Evolutionary conservation across 1,139 yeast genomes (phyloP).

Genomic region (Chernovozyma aurita): DNA sequence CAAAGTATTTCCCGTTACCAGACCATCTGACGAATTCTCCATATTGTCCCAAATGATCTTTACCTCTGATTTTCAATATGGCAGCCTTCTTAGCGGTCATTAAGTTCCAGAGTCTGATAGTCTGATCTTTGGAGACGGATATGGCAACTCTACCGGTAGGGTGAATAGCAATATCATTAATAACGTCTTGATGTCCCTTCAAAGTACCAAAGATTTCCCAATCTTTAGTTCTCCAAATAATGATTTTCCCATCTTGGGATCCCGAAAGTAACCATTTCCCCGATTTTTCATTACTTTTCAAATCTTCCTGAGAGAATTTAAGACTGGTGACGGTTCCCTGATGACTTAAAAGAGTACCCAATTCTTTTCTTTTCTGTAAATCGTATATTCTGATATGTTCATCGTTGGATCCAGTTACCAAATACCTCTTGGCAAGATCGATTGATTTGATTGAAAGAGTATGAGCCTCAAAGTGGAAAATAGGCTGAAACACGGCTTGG

Average conservation of each 20-base stretch:
- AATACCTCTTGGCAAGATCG: constrained; percentile 77
- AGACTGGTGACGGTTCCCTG: constrained; percentile 82
- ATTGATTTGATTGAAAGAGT: constrained; percentile 80
- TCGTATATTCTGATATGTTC: constrained; percentile 95
- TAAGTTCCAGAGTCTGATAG: constrained; percentile 87
- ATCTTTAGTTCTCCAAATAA: constrained; percentile 93
- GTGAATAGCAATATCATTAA: constrained; percentile 84
- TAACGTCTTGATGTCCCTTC: constrained; percentile 76
- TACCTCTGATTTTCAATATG: constrained; percentile 66
- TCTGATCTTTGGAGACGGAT: constrained; percentile 79
- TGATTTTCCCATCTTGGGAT: constrained; percentile 85
- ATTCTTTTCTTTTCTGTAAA: constrained; percentile 86
- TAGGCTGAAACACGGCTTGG: constrained; percentile 78
- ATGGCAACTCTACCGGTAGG: constrained; percentile 91
- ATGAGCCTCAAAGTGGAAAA: constrained; percentile 95
- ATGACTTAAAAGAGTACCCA: constrained; percentile 87
- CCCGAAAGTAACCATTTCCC: constrained; percentile 91
- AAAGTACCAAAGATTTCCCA: constrained; percentile 91
- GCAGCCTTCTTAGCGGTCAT: constrained; percentile 98
- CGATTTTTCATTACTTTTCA: constrained; percentile 6
- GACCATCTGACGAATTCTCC: constrained; percentile 69
- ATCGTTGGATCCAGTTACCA: constrained; percentile 94
- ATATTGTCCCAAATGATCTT: constrained; percentile 56
- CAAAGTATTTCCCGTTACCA: constrained; percentile 58
- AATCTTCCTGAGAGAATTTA: constrained; percentile 49